Evolutionary conservation across 192 early-diverging fungal species (phyloP).

Genomic region (Coemansia sp.): DNA sequence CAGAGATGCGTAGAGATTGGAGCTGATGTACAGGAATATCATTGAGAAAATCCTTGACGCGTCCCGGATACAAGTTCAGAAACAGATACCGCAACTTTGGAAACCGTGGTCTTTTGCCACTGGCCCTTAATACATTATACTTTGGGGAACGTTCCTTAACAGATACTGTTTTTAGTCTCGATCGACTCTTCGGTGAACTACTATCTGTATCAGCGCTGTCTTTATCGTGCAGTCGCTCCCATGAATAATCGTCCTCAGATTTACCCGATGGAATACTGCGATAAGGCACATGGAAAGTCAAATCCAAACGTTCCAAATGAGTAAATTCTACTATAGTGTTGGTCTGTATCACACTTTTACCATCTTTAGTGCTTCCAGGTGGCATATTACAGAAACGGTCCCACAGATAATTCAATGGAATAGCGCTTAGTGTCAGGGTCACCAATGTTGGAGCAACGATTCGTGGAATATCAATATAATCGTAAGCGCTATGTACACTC

Average conservation of each 20-base stretch:
- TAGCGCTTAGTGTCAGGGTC: conserved; percentile 26
- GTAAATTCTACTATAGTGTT: conserved; percentile 16
- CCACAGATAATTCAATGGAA: conserved; percentile 41
- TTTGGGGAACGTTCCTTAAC: conserved; percentile 36
- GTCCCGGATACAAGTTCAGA: conserved; percentile 33
- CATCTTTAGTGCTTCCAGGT: background rate
- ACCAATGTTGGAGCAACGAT: conserved; percentile 25
- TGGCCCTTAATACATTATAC: conserved; percentile 23
- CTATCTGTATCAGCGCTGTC: conserved; percentile 5
- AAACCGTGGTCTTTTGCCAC: conserved; percentile 29
- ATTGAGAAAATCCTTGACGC: conserved; percentile 32
- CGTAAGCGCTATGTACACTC: conserved; percentile 23
- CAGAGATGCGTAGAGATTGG: conserved; percentile 23
- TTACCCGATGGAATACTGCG: conserved; percentile 34
- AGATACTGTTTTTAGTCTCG: conserved; percentile 29
- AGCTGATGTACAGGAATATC: conserved; percentile 26
- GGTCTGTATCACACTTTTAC: background rate
- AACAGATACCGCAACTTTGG: conserved; percentile 30
- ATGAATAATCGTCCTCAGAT: conserved; percentile 28
- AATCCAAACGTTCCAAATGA: conserved; percentile 16
- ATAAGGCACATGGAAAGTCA: conserved; percentile 41
- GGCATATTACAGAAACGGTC: conserved; percentile 30
- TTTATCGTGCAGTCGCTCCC: conserved; percentile 21
- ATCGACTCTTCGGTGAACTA: background rate
- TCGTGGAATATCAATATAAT: conserved; percentile 37